phyloP scores from a whole-genome alignment of 2,329 filamentous ascomycete genomes.

The Acephala macrosclerotiorum region DNA sequence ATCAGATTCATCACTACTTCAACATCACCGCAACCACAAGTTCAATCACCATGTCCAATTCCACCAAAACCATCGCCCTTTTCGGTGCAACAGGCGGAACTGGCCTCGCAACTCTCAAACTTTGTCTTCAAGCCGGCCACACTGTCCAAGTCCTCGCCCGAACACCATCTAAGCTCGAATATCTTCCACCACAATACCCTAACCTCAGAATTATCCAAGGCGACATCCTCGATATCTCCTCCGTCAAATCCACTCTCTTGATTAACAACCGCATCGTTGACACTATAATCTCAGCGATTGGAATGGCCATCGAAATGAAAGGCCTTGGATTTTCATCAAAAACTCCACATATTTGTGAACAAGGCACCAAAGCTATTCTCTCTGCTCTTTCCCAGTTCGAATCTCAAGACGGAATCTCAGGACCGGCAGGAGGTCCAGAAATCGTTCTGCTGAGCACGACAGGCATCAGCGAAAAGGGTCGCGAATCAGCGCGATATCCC shows the following conservation, averaged over 20 bases:
- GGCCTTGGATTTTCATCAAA: slow-evolving; percentile 47
- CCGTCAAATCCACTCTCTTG: slow-evolving; percentile 49
- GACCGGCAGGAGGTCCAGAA: slow-evolving; percentile 42
- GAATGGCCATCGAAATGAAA: slow-evolving; percentile 41
- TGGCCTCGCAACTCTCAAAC: slow-evolving; percentile 55
- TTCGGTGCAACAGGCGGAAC: slow-evolving; percentile 59
- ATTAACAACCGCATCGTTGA: slow-evolving; percentile 49
- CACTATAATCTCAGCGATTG: slow-evolving; percentile 56
- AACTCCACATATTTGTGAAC: slow-evolving; percentile 57
- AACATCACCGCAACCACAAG: neutral
- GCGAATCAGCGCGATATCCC: slow-evolving; percentile 59
- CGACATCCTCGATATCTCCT: slow-evolving; percentile 52
- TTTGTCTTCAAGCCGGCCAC: slow-evolving; percentile 54
- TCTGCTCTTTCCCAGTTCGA: slow-evolving; percentile 39
- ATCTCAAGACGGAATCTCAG: slow-evolving; percentile 28
- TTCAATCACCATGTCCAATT: slow-evolving; percentile 15
- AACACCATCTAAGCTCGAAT: slow-evolving; percentile 55
- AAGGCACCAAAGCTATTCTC: slow-evolving; percentile 53
- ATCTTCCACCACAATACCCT: slow-evolving; percentile 40
- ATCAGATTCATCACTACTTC: too few species aligned
- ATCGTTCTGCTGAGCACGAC: slow-evolving; percentile 52
- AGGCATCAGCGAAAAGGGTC: slow-evolving; percentile 48
- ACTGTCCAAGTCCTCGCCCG: slow-evolving; percentile 54
- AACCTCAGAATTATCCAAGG: slow-evolving; percentile 56
- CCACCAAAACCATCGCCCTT: slow-evolving; percentile 52